Evolutionary conservation across 805 yeast species (phyloP).

Genomic region (Metschnikowia hibisci): DNA sequence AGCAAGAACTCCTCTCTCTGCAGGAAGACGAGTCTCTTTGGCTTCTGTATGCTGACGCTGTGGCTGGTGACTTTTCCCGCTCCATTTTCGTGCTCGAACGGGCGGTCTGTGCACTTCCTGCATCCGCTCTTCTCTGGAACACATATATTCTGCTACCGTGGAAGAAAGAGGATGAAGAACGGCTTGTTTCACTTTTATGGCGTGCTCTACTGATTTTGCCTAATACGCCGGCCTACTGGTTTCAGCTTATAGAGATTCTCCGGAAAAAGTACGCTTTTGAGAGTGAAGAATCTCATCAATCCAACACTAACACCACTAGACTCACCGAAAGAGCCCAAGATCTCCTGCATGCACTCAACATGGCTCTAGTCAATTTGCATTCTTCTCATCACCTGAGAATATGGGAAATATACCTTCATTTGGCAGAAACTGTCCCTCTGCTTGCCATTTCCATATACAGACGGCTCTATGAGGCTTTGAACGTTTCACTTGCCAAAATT

Average conservation of each 20-base stretch:
- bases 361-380: conserved; percentile 47
- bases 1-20: conserved; percentile 9
- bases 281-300: neutral
- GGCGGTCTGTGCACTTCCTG: conserved; percentile 16
- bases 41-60: conserved; percentile 16
- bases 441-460: conserved; percentile 31
- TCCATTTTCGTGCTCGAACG: conserved; percentile 14
- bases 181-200: conserved; percentile 4
- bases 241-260: conserved; percentile 9
- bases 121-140: conserved; percentile 16
- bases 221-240: conserved; percentile 13
- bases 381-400: conserved; percentile 43
- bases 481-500: neutral
- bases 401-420: conserved; percentile 51
- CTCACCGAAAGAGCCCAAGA: neutral
- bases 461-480: conserved; percentile 23
- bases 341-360: conserved; percentile 36
- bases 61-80: conserved; percentile 5
- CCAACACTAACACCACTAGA: too few species aligned
- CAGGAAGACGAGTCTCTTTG: conserved; percentile 14
- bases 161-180: neutral
- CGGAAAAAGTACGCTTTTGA: neutral
- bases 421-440: conserved; percentile 45
- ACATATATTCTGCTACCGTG: conserved; percentile 17
- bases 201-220: conserved; percentile 9